These are phyloP conservation scores for Penicillium sp. DNA, from an alignment of 2,329 filamentous ascomycete species.

Conservation along the genomic window DNA sequence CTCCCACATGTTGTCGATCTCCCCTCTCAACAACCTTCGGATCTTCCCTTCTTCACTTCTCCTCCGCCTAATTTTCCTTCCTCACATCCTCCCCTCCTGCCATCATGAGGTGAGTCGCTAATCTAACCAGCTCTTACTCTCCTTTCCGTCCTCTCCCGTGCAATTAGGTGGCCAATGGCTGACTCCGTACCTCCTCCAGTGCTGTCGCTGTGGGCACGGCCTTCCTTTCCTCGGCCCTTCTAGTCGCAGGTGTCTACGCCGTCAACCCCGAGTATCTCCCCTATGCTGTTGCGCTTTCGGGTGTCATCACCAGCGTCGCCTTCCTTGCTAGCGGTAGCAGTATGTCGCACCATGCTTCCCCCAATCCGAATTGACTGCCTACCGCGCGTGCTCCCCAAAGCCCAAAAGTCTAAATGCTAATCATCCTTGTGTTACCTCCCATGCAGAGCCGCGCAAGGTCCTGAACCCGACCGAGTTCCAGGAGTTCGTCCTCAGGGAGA, in stretches of 20 bases:
- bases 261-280: constrained; percentile 76
- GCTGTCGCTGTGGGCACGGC: constrained; percentile 70
- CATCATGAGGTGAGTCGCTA: constrained; percentile 33
- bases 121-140: neutral
- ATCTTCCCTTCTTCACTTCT: neutral
- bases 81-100: constrained; percentile 10
- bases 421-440: constrained; percentile 5
- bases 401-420: neutral
- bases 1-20: neutral
- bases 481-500: constrained; percentile 89
- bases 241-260: constrained; percentile 74
- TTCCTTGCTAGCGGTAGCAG: constrained; percentile 67
- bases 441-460: constrained; percentile 72
- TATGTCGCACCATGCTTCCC: constrained; percentile 5
- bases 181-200: constrained; percentile 19
- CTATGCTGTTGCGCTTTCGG: constrained; percentile 68
- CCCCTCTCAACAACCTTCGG: neutral
- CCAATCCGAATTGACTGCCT: neutral
- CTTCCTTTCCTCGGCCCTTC: constrained; percentile 77
- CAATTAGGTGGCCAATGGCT: constrained; percentile 14
- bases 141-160: neutral
- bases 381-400: neutral
- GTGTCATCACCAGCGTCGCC: constrained; percentile 70
- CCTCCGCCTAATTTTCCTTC: constrained; percentile 5
- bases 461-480: constrained; percentile 88